Evolutionary conservation across 2,329 filamentous ascomycete genomes (phyloP), one percentile per base, ranked within the genome.

Genomic region (Cladosporium velox): DNA sequence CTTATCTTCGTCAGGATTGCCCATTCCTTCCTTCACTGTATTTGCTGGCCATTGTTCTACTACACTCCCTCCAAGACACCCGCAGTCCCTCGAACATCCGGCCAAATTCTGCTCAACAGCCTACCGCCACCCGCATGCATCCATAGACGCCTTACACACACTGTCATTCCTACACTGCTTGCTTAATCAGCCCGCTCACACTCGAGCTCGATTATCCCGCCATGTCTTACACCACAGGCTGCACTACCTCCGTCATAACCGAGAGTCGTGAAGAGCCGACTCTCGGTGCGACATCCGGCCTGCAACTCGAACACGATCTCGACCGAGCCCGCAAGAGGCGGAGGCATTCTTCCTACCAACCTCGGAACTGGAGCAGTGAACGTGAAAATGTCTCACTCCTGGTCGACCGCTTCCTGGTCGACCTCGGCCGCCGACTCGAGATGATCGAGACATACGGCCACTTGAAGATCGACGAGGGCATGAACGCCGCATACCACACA

Each of bases 361-460:
- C 78, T 44, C 75, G 76, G 65, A 76, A 79, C 65, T 83, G 81
- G 77, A 74, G 77, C 35, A 73, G 77, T 15, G 82, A 84, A 65
- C 75, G 77, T 5, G 82, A 84, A 66, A 82, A 84, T 72, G 76
- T 83, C 51, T 81, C 83, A 63, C 64, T 80, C 1, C 71, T 82
- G 72, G 79, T 95, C 60, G 92, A 95, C 75, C 80, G 90, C 60
- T 95, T 96, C 77, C 84, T 99, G 65, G 86, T 89, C 47, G 93
- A 98, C 76, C 85, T 99, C 52, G 93, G 96, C 79, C 86, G 90
- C 70, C 88, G 94, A 64, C 83, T 99, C 57, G 93, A 96, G 74
- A 91, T 92, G 77, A 86, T 98, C 57, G 95, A 99, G 79, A 88
- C 87, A 69, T 97, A 96, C 75, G 90, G 91, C 69, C 92, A 96